These are phyloP conservation scores for Eucalyptus cladocalyx DNA, from an alignment of 345 rosid genomes.

Conservation along the genomic window DNA sequence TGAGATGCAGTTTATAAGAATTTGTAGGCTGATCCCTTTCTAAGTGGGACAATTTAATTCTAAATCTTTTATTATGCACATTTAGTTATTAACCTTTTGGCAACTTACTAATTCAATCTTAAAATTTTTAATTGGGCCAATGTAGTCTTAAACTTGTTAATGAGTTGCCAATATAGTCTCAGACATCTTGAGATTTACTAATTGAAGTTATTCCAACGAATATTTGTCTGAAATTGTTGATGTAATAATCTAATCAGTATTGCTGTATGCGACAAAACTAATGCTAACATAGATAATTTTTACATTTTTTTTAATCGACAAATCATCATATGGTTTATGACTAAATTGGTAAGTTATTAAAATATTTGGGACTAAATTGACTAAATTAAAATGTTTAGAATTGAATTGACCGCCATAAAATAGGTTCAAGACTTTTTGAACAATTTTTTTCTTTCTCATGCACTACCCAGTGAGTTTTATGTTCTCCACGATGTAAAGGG, in stretches of 20 bases:
- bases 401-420: neutral
- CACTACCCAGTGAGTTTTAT: neutral
- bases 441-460: neutral
- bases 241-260: no score
- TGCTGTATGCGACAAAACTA: fast-evolving
- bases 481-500: neutral
- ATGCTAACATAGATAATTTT: neutral
- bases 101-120: neutral
- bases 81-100: neutral
- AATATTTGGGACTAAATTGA: neutral
- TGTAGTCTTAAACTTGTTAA: no score
- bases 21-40: neutral
- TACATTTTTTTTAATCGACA: no score
- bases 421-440: neutral
- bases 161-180: fast-evolving
- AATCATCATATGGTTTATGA: neutral
- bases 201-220: neutral
- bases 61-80: neutral
- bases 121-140: neutral
- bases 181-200: neutral
- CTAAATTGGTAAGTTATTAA: neutral
- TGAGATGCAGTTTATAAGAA: neutral
- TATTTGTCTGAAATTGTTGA: fast-evolving
- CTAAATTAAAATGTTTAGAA: neutral
- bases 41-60: neutral